Evolutionary conservation across 2,329 filamentous ascomycete genomes (phyloP), one percentile per base, ranked within the genome.

Genomic region (Beauveria pseudobassiana): DNA sequence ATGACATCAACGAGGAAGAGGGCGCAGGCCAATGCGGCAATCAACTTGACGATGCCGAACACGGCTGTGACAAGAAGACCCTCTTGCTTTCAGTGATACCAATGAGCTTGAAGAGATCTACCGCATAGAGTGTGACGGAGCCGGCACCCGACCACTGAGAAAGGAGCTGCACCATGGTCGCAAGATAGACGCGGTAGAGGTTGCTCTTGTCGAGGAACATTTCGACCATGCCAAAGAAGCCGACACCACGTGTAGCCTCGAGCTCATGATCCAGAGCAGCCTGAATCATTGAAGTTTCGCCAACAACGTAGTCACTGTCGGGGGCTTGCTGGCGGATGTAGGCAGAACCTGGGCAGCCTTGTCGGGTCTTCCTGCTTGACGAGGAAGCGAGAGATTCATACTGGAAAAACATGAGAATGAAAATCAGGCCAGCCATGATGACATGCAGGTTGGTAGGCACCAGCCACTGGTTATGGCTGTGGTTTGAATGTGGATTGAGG

Each of bases 1-100:
- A 93, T 86, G 59, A 88, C 85, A 67, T 93, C 90, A 65, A 93
- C 88, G 9, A 93, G 81, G 80, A 93, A 91, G 58, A 92, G 79
- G 0, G 89, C 89, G 71, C 89, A 93, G 45, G 84, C 66, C 38
- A 92, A 70, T 16, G 87, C 84, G 0, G 87, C 81, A 7, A 83
- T 71, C 60, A 93, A 82, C 70, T 93, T 93, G 67, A 91, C 79
- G 57, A 91, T 82, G 49, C 89, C 89, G 59, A 93, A 91, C 56
- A 93, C 84, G 3, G 84, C 88, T 0, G 88, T 92, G 16, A 89
- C 83, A 43, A 92, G 84, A 0, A 92, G 82, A 59, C 85, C 85
- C 72, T 91, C 87, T 50, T 86, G 81, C 50, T 81, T 80, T 8
- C 88, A 0, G 80, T 83, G 52, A 89, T 84, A 5, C 89, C 90